phyloP scores from a whole-genome alignment of 495 filamentous ascomycete species.

The Annulohypoxylon maeteangense region DNA sequence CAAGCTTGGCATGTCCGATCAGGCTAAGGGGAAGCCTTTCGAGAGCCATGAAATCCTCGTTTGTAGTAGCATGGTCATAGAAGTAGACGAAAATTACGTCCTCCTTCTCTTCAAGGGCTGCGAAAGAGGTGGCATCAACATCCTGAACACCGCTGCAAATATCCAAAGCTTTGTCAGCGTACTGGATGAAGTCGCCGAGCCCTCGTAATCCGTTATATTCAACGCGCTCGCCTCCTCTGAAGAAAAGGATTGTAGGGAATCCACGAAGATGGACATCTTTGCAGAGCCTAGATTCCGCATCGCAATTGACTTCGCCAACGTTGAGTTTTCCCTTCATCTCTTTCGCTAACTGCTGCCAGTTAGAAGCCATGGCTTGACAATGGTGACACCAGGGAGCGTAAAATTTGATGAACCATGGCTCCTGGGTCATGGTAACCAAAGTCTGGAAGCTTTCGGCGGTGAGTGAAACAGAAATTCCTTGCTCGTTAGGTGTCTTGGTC shows the following conservation, averaged over 20 bases:
- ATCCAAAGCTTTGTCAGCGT: constrained; percentile 85
- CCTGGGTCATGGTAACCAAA: constrained; percentile 83
- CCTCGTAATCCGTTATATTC: constrained; percentile 95
- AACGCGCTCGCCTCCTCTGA: constrained; percentile 88
- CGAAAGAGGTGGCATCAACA: constrained; percentile 78
- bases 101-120: constrained; percentile 88
- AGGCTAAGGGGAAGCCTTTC: constrained; percentile 86
- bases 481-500: constrained; percentile 70
- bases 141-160: constrained; percentile 80
- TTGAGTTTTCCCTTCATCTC: constrained; percentile 89
- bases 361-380: constrained; percentile 90
- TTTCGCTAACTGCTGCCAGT: constrained; percentile 88
- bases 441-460: constrained; percentile 88
- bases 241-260: constrained; percentile 92
- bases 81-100: constrained; percentile 98
- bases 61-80: constrained; percentile 92
- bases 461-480: constrained; percentile 77
- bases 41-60: constrained; percentile 88
- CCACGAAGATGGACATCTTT: constrained; percentile 82
- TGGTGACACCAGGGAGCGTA: constrained; percentile 98
- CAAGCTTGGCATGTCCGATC: constrained; percentile 89
- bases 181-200: constrained; percentile 87
- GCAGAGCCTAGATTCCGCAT: constrained; percentile 82
- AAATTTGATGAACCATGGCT: constrained; percentile 99
- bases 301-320: constrained; percentile 96